These are phyloP conservation scores for Prototheca wickerhamii DNA, from an alignment of 163 green algal species.

Conservation along the genomic window DNA sequence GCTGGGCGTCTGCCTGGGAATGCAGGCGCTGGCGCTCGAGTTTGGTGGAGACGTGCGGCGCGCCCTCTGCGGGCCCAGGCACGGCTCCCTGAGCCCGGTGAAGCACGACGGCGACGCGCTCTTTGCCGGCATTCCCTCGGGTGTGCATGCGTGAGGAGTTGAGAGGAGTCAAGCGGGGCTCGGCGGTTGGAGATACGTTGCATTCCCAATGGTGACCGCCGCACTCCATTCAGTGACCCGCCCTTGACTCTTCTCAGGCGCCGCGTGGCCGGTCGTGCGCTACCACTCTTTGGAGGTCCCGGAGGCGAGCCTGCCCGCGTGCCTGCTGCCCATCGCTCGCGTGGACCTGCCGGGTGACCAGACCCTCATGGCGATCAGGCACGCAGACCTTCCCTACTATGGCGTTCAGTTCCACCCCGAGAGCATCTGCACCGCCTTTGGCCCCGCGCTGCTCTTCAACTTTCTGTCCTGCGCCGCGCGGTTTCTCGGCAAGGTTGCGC, in stretches of 20 bases:
- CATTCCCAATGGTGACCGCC: too few relatives aligned
- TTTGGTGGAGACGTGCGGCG: conserved; percentile 56
- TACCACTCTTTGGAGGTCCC: conserved; percentile 91
- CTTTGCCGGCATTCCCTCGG: conserved; percentile 71
- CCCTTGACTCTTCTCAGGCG: not conserved
- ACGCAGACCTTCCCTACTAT: conserved; percentile 61
- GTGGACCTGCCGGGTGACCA: not conserved
- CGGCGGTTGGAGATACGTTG: too few relatives aligned
- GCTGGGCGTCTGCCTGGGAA: conserved; percentile 91
- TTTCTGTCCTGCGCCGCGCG: conserved; percentile 51
- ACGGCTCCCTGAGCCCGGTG: conserved; percentile 71
- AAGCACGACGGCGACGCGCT: conserved; percentile 62
- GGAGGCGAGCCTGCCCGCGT: conserved; percentile 45
- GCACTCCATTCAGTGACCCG: too few relatives aligned
- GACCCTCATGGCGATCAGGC: conserved; percentile 60
- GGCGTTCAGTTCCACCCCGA: conserved; percentile 96
- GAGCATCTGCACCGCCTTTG: conserved; percentile 70
- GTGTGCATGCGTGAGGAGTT: conserved; percentile 5
- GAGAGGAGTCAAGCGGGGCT: too few relatives aligned
- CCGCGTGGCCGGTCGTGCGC: conserved; percentile 49
- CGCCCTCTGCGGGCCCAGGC: conserved; percentile 72
- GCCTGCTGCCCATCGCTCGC: conserved; percentile 71
- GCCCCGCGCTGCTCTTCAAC: conserved; percentile 70
- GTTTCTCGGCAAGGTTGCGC: not conserved
- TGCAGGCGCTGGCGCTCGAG: conserved; percentile 79